Evolutionary conservation across 208 protist genomes (phyloP).

Genomic region (Leishmania mexicana): DNA sequence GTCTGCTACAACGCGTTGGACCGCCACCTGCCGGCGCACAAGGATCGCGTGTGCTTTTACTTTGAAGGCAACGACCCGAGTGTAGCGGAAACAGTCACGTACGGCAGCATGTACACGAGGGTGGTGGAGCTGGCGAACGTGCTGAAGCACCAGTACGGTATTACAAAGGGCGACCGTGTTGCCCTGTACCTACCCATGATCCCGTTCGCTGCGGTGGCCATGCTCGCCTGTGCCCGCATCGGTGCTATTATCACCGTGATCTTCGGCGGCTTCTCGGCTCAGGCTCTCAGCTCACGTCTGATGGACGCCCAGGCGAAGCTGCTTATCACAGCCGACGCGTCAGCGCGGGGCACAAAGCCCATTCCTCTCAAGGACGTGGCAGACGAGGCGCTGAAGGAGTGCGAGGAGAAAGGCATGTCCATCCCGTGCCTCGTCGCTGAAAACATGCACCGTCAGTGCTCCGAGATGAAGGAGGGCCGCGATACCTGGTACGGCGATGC

Average conservation of each 20-base stretch:
- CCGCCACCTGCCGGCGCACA: conserved; percentile 68
- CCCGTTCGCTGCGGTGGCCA: conserved; percentile 86
- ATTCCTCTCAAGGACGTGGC: conserved; percentile 90
- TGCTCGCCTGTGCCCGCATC: conserved; percentile 98
- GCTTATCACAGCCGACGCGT: conserved; percentile 85
- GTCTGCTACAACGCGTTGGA: conserved; percentile 93
- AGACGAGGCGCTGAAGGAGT: conserved; percentile 74
- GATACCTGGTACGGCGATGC: conserved; percentile 83
- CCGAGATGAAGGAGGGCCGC: conserved; percentile 57
- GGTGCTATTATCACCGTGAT: conserved; percentile 88
- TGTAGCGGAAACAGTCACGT: conserved; percentile 69
- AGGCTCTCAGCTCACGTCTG: conserved; percentile 63
- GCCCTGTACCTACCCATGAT: conserved; percentile 98
- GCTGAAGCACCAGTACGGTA: conserved; percentile 82
- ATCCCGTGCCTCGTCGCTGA: conserved; percentile 59
- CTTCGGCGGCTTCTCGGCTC: conserved; percentile 84
- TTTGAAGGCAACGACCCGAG: conserved; percentile 87
- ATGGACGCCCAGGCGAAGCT: conserved; percentile 63
- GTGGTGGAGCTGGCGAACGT: conserved; percentile 92
- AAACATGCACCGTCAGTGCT: conserved; percentile 43
- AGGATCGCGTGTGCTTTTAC: conserved; percentile 84
- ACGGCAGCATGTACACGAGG: conserved; percentile 79
- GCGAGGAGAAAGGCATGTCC: conserved; percentile 18
- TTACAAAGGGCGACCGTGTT: conserved; percentile 94
- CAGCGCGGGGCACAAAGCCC: conserved; percentile 81